Conservation (phyloP, 176 grass and related monocot genomes). For the Puccinellia tenuiflora region DNA sequence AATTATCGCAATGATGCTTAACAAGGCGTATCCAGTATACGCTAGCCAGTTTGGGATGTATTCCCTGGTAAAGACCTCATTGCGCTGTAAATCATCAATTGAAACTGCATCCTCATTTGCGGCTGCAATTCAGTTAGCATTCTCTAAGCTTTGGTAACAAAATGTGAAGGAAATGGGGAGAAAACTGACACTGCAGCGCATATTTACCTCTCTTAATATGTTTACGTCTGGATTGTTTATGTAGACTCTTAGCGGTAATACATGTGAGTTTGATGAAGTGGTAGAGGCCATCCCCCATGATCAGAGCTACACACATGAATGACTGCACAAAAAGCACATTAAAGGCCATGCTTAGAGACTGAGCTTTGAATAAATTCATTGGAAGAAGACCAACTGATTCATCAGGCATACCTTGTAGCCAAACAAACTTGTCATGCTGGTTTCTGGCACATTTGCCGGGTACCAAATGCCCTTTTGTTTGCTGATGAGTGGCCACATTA, state of each 20-base stretch:
- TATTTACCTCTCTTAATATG: conserved; percentile 33
- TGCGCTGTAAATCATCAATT: conserved; percentile 39
- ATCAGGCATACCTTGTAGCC: conserved; percentile 78
- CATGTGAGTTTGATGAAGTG: conserved; percentile 63
- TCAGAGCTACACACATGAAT: conserved; percentile 76
- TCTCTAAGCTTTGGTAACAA: not conserved
- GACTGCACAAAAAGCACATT: conserved; percentile 39
- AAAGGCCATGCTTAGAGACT: not conserved
- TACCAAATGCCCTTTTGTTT: conserved; percentile 81
- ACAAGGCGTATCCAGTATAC: conserved; percentile 44
- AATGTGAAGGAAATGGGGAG: not conserved
- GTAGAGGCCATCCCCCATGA: conserved; percentile 84
- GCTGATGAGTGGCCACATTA: conserved; percentile 87
- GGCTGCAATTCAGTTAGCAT: conserved; percentile 18
- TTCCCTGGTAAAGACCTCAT: conserved; percentile 55
- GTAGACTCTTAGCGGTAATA: conserved; percentile 48
- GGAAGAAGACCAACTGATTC: not conserved
- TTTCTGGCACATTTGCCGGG: conserved; percentile 46
- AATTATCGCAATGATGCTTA: conserved; percentile 41
- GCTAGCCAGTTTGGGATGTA: conserved; percentile 62
- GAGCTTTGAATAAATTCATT: not conserved
- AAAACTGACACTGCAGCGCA: not conserved
- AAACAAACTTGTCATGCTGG: conserved; percentile 79
- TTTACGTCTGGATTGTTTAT: conserved; percentile 27
- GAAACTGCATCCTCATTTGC: conserved; percentile 26